Evolutionary conservation across 2,329 filamentous ascomycete genomes (phyloP).

Genomic region (Colletotrichum sp.): DNA sequence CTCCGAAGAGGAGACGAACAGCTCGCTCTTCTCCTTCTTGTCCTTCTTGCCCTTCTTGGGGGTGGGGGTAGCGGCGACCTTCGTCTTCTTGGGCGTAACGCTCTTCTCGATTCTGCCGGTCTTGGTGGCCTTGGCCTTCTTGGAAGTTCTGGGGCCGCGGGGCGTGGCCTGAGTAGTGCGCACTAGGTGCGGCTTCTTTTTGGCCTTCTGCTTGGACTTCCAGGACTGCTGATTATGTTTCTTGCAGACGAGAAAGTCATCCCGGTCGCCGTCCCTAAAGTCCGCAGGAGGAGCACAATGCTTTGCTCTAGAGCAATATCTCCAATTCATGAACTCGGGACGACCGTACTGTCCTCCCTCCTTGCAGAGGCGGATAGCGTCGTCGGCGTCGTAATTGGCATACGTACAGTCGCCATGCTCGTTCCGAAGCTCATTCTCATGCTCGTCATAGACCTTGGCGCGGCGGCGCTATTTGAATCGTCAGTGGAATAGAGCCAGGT

Average conservation of each 20-base stretch:
- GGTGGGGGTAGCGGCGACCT: neutral
- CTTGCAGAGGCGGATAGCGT: neutral
- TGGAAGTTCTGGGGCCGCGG: neutral
- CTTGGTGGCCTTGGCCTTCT: neutral
- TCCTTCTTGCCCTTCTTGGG: neutral
- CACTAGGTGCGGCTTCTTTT: neutral
- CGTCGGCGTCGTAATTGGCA: neutral
- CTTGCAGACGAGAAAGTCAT: neutral
- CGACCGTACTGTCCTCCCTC: neutral
- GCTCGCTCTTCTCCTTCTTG: neutral
- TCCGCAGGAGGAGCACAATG: neutral
- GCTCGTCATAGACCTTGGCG: neutral
- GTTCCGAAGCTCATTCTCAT: neutral
- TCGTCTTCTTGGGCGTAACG: neutral
- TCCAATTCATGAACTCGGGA: neutral
- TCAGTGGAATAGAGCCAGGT: neutral
- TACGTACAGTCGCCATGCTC: neutral
- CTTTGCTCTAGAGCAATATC: neutral
- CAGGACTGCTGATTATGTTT: neutral
- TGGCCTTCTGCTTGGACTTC: neutral
- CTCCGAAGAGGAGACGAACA: neutral
- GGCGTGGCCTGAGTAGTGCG: neutral
- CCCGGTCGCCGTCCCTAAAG: neutral
- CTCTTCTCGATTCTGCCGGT: neutral
- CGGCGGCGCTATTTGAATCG: neutral